These are phyloP conservation scores for Amoebophrya sp. DNA, from an alignment of 169 alveolate genomes.

Conservation along the genomic window DNA sequence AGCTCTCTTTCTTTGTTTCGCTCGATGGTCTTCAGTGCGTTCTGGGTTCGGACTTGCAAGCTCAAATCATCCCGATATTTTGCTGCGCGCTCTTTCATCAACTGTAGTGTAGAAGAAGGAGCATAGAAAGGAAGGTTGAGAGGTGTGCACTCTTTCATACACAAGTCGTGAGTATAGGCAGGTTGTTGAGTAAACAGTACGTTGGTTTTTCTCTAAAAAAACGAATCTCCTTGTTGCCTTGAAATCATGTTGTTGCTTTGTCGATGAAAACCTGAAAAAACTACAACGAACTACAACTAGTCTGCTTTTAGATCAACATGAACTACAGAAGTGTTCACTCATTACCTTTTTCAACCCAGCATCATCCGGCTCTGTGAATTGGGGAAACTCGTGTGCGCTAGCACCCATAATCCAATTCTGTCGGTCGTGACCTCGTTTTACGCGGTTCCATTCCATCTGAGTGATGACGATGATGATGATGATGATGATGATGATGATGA, in stretches of 20 bases:
- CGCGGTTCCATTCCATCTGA: slow-evolving; percentile 19
- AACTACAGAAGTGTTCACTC: too few species aligned
- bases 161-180: too few species aligned
- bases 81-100: background rate
- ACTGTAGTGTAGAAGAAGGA: background rate
- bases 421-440: background rate
- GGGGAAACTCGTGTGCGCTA: background rate
- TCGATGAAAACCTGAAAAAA: background rate
- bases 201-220: too few species aligned
- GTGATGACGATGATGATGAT: background rate
- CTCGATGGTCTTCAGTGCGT: slow-evolving; percentile 1
- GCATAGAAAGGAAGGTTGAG: too few species aligned
- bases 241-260: background rate
- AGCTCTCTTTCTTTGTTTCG: background rate
- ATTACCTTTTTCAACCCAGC: background rate
- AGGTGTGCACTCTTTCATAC: too few species aligned
- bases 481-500: too few species aligned
- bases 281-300: background rate
- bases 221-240: too few species aligned
- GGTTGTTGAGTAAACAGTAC: too few species aligned
- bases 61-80: background rate
- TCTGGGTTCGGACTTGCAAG: background rate
- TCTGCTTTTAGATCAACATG: too few species aligned
- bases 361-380: background rate
- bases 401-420: background rate